Evolutionary conservation across 2,329 filamentous ascomycete species (phyloP).

Genomic region (Penicillium sp.): DNA sequence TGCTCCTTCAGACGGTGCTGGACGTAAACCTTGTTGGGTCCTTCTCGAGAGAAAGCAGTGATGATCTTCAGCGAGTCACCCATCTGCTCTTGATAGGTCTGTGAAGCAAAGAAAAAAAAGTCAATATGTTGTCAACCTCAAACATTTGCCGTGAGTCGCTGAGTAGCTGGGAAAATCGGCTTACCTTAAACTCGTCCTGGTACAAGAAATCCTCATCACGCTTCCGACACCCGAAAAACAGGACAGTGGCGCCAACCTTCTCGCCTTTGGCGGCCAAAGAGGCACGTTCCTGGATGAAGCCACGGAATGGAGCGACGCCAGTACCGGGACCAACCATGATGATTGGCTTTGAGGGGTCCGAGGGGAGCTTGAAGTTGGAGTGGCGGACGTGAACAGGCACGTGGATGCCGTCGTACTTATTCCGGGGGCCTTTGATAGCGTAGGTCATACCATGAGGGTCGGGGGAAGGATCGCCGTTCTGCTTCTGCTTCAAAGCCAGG

Average conservation of each 20-base stretch:
- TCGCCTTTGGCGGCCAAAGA: constrained; percentile 73
- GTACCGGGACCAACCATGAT: constrained; percentile 97
- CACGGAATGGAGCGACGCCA: constrained; percentile 93
- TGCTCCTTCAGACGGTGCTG: constrained; percentile 85
- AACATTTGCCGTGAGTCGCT: background rate
- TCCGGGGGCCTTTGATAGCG: constrained; percentile 78
- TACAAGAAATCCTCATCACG: constrained; percentile 88
- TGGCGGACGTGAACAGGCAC: constrained; percentile 93
- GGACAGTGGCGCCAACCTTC: constrained; percentile 74
- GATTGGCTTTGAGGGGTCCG: constrained; percentile 85
- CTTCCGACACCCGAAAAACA: constrained; percentile 95
- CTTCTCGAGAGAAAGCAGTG: constrained; percentile 91
- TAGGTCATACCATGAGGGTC: constrained; percentile 81
- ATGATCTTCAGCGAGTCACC: constrained; percentile 86
- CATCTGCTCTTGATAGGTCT: constrained; percentile 78
- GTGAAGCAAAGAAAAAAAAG: constrained; percentile 3
- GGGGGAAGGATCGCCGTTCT: constrained; percentile 76
- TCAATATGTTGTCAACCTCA: background rate
- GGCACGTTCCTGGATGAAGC: constrained; percentile 88
- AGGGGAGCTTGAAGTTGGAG: constrained; percentile 98
- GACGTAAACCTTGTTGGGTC: constrained; percentile 86
- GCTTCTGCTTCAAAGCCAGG: constrained; percentile 90
- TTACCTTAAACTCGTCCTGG: constrained; percentile 83
- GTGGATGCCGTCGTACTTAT: constrained; percentile 95
- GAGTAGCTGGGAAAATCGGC: constrained; percentile 29